Evolutionary conservation across 176 grass and related monocot genomes (phyloP).

Genomic region (Pontederia paniculata): DNA sequence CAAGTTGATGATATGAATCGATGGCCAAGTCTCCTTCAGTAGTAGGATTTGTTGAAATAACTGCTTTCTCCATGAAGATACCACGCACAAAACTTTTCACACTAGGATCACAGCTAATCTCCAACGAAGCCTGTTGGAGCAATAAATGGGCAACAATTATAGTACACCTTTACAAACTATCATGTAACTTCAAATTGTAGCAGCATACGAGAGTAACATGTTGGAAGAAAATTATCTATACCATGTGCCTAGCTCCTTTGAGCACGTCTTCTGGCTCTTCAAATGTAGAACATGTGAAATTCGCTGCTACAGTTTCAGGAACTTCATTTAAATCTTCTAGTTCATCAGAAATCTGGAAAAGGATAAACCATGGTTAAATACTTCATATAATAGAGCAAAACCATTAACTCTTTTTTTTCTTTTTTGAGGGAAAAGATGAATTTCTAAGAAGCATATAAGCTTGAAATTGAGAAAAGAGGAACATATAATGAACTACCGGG

Average conservation of each 20-base stretch:
- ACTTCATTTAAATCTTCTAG: conserved; percentile 74
- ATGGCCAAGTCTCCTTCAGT: conserved; percentile 56
- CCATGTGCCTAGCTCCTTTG: conserved; percentile 89
- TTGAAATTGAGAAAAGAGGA: too few relatives aligned
- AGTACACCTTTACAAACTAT: conserved; percentile 2
- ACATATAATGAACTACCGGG: too few relatives aligned
- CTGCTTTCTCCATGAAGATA: conserved; percentile 84
- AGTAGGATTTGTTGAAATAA: conserved; percentile 79
- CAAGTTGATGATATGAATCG: conserved; percentile 70
- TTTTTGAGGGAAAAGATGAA: too few relatives aligned
- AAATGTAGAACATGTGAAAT: conserved; percentile 88
- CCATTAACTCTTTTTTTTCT: too few relatives aligned
- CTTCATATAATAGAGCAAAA: too few relatives aligned
- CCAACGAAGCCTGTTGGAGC: conserved; percentile 66
- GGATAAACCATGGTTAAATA: conserved; percentile 1
- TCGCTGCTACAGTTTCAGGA: conserved; percentile 81
- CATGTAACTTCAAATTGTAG: not conserved
- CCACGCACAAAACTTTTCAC: conserved; percentile 77
- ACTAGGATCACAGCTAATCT: conserved; percentile 90
- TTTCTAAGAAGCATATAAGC: too few relatives aligned
- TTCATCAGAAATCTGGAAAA: conserved; percentile 64
- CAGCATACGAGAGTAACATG: not conserved
- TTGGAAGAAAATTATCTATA: conserved; percentile 19
- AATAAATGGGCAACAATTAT: not conserved
- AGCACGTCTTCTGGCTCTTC: conserved; percentile 88